phyloP scores from a whole-genome alignment of 192 early-diverging fungal genomes.

The Piromyces finnis region DNA sequence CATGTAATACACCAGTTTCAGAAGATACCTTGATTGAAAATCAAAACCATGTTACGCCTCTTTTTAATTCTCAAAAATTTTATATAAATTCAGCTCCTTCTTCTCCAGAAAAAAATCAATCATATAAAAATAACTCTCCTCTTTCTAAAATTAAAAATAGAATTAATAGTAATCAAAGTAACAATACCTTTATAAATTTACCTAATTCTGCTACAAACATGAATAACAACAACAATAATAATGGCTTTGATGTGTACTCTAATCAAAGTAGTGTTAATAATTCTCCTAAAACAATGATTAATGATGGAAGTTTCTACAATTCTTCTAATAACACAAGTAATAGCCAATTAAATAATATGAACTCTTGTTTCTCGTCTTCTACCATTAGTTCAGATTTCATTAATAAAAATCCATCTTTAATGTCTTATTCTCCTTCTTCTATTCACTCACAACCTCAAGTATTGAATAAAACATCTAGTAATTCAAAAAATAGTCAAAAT shows the following conservation, averaged over 20 bases:
- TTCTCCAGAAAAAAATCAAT: not conserved
- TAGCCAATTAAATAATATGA: not conserved
- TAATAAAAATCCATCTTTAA: not conserved
- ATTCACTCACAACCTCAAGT: not conserved
- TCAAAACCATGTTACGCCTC: not conserved
- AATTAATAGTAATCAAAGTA: not conserved
- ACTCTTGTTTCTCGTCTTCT: not conserved
- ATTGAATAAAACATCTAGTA: too few relatives aligned
- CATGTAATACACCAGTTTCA: not conserved
- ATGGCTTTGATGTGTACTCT: not conserved
- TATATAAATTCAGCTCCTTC: not conserved
- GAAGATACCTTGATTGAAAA: not conserved
- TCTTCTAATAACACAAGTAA: not conserved
- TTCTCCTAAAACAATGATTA: not conserved
- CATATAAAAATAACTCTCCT: not conserved
- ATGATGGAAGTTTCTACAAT: not conserved
- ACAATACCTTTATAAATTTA: not conserved
- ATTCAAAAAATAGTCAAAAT: too few relatives aligned
- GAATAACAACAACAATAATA: not conserved
- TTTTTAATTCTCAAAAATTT: not conserved
- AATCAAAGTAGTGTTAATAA: not conserved
- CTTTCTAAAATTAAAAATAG: not conserved
- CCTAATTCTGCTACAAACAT: not conserved
- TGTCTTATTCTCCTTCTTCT: not conserved
- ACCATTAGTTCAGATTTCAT: not conserved